phyloP scores from a whole-genome alignment of 164 flowering plant genomes.

The Tetrastigma voinierianum region DNA sequence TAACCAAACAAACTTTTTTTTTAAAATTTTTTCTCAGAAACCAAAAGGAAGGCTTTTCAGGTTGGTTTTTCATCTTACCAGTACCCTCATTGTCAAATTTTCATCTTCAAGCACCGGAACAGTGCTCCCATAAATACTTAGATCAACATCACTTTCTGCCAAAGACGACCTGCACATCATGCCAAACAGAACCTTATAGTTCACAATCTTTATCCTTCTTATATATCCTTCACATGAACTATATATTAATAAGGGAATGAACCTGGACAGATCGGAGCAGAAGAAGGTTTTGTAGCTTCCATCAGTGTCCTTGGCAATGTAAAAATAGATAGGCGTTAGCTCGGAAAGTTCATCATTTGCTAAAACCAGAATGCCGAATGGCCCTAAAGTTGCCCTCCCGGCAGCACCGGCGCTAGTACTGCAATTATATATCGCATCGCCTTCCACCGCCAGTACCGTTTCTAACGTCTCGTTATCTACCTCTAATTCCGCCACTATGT shows the following conservation, averaged over 20 bases:
- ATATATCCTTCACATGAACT: too few species aligned
- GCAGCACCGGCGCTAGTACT: conserved; percentile 38
- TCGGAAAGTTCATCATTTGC: conserved; percentile 51
- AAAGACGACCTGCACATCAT: conserved; percentile 35
- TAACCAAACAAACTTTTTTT: too few species aligned
- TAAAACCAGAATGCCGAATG: conserved; percentile 56
- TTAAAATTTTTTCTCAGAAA: too few species aligned
- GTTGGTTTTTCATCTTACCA: conserved; percentile 35
- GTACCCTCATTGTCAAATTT: conserved; percentile 35
- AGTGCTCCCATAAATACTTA: conserved; percentile 36
- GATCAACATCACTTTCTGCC: conserved; percentile 32
- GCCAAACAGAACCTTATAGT: background rate
- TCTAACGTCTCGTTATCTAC: conserved; percentile 28
- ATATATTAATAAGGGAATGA: background rate
- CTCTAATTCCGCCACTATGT: conserved; percentile 50
- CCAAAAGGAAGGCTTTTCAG: background rate
- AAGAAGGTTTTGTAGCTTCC: conserved; percentile 39
- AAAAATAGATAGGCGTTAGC: conserved; percentile 57
- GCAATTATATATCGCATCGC: conserved; percentile 19
- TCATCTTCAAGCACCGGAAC: conserved; percentile 56
- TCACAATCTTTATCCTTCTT: too few species aligned
- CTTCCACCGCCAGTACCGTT: conserved; percentile 18
- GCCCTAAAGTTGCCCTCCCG: conserved; percentile 45
- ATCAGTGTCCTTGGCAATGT: conserved; percentile 27
- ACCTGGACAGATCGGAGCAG: conserved; percentile 58